Conservation (phyloP, 73 alveolate species). For the Paramecium octaurelia region DNA sequence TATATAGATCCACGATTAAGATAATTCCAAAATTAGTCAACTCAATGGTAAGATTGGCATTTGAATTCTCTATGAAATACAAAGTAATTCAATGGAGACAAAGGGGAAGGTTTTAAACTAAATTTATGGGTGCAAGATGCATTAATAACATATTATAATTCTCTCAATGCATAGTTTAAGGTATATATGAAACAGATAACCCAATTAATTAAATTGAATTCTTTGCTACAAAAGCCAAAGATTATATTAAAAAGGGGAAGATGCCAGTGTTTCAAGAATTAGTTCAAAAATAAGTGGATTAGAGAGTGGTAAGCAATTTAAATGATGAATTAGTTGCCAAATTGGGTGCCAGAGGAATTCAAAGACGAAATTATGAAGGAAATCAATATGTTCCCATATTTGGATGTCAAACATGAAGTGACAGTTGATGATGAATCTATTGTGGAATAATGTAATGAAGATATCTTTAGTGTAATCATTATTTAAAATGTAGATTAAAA, state of each 20-base stretch:
- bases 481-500: not conserved
- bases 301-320: not conserved
- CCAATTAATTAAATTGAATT: not conserved
- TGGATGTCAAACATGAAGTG: not conserved
- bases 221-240: not conserved
- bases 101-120: not conserved
- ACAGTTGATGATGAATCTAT: conserved; percentile 51
- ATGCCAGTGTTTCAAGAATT: conserved; percentile 27
- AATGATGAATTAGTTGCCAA: not conserved
- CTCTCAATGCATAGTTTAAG: conserved; percentile 28
- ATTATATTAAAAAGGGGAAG: not conserved
- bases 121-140: conserved; percentile 44
- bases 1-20: not conserved
- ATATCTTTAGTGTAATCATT: not conserved
- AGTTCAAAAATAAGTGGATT: not conserved
- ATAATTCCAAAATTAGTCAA: not conserved
- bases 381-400: conserved; percentile 18
- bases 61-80: not conserved
- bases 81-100: not conserved
- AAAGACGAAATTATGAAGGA: not conserved
- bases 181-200: conserved; percentile 11
- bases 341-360: conserved; percentile 51
- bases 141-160: not conserved
- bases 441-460: conserved; percentile 9
- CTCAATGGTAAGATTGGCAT: conserved; percentile 23